Evolutionary conservation across 768 basidiomycete genomes (phyloP).

Genomic region (Serendipita sp.): DNA sequence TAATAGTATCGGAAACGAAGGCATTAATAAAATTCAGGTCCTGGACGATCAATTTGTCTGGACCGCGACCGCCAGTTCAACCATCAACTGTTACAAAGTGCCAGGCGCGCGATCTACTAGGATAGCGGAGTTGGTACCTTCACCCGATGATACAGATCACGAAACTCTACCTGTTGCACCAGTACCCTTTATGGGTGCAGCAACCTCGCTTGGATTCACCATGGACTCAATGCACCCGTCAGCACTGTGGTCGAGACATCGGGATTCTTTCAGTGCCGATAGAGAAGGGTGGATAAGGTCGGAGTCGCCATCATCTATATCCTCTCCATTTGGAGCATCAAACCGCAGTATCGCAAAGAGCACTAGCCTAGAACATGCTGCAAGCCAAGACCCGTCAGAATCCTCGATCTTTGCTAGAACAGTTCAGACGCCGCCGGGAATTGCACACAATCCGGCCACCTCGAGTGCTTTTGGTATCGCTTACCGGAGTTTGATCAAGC

Average conservation of each 20-base stretch:
- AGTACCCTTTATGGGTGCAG: not conserved
- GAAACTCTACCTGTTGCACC: not conserved
- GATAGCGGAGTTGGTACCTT: not conserved
- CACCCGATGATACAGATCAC: not conserved
- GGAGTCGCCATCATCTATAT: not conserved
- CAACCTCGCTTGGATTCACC: not conserved
- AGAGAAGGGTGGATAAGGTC: not conserved
- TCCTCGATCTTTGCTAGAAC: not conserved
- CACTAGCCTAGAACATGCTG: not conserved
- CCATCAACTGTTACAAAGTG: conserved; percentile 66
- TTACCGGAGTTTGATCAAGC: conserved; percentile 20
- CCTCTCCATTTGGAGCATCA: not conserved
- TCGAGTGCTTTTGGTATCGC: conserved; percentile 12
- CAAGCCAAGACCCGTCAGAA: not conserved
- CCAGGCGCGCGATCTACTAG: conserved; percentile 22
- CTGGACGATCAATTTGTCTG: conserved; percentile 76
- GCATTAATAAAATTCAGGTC: conserved; percentile 67
- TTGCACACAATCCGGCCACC: not conserved
- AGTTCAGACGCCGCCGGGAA: not conserved
- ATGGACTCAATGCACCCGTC: not conserved
- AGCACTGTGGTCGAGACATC: not conserved
- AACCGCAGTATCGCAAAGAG: not conserved
- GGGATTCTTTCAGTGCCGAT: not conserved
- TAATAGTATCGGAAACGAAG: conserved; percentile 26
- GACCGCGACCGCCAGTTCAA: conserved; percentile 77